phyloP scores from a whole-genome alignment of 192 early-diverging fungal species.

The Rhizophagus sp. region DNA sequence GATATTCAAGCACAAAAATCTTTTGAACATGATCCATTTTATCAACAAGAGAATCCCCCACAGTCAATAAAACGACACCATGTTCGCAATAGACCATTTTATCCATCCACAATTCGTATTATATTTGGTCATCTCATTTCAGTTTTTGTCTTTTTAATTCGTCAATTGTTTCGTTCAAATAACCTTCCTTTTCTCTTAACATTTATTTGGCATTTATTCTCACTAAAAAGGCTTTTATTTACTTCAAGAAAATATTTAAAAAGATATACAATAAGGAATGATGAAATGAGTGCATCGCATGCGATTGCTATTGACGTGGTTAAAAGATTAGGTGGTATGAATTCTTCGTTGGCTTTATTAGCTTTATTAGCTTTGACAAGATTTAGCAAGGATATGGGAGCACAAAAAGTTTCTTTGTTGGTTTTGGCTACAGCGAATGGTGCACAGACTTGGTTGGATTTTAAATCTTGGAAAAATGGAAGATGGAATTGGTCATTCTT shows the following conservation, averaged over 20 bases:
- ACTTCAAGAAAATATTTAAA: background rate
- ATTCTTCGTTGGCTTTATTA: slow-evolving; percentile 6
- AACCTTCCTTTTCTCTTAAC: slow-evolving; percentile 23
- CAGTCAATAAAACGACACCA: background rate
- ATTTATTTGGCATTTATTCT: slow-evolving; percentile 4
- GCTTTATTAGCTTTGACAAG: slow-evolving; percentile 5
- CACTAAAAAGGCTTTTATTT: background rate
- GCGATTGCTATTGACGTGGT: slow-evolving; percentile 11
- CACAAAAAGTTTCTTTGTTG: slow-evolving; percentile 20
- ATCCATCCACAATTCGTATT: slow-evolving; percentile 18
- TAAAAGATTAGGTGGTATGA: background rate
- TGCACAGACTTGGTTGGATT: background rate
- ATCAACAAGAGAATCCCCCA: background rate
- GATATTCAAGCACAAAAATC: no score
- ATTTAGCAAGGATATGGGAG: slow-evolving; percentile 2
- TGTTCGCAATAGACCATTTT: background rate
- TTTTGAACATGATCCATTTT: background rate
- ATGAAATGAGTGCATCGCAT: background rate
- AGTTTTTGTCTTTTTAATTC: background rate
- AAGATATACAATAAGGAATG: background rate
- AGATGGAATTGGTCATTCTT: slow-evolving; percentile 19
- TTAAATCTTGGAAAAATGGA: slow-evolving; percentile 17
- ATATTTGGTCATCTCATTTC: slow-evolving; percentile 8
- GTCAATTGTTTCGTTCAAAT: slow-evolving; percentile 18
- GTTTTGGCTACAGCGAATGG: slow-evolving; percentile 8